Evolutionary conservation across 495 filamentous ascomycete species (phyloP), one percentile per base, ranked within the genome.

Genomic region (Daldinia bambusicola): DNA sequence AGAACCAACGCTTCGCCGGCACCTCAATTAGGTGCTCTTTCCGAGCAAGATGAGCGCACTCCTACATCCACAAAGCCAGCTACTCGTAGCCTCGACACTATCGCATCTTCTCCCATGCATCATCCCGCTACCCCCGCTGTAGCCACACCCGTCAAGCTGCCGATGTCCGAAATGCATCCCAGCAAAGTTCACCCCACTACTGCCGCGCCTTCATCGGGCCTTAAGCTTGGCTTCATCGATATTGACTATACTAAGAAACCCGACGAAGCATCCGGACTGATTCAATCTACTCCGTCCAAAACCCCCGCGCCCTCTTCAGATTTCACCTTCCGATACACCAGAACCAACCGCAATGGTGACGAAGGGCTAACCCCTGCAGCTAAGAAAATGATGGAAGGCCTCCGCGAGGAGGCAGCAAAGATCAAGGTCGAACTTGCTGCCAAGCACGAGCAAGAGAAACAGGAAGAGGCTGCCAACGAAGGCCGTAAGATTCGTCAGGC

Each of bases 91-190:
- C 72, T 80, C 37, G 68, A 80, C 67, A 69, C 77, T 4, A 56
- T 81, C 37, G 67, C 80, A 31, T 84, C 81, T n/a, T 83, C 85
- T n/a, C 83, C 84, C 10, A 63, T 70, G 50, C 74, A 72, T 13
- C 75, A 65, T n/a, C 80, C 84, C 16, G 79, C 80, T 55, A 84
- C 81, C 0, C 80, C 82, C 16, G 73, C 77, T 31, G 63, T 74
- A 45, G 78, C 80, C n/a, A 82, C 81, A 10, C 79, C 85, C 8
- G 66, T 83, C 34, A 87, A 88, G 74, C 88, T 90, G 4, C 79
- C 89, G 50, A 82, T 82, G 59, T 85, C 88, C 37, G 91, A 93
- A 74, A 93, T 93, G 90, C 92, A 94, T 74, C 92, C 92, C 41
- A 91, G 88, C 84, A 90, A 90, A 75, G 87, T 84, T 34, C 91